Conservation (phyloP, 495 filamentous ascomycete genomes). For the Arthonia radiata region DNA sequence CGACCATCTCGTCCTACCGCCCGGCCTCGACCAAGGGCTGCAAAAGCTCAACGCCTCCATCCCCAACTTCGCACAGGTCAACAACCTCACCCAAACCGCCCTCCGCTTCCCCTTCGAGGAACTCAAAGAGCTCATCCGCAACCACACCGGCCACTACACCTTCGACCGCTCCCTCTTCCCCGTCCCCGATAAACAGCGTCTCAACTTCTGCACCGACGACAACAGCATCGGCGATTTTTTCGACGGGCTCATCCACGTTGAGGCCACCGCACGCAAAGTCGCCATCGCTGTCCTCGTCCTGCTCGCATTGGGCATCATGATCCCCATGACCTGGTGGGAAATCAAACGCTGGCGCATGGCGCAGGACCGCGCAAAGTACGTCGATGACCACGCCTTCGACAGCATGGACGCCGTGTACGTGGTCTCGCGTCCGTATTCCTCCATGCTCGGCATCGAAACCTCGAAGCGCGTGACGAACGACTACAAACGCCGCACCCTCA, state of each 20-base stretch:
- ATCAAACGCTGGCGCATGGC: constrained; percentile 52
- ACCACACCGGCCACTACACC: constrained; percentile 36
- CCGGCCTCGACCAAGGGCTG: constrained; percentile 34
- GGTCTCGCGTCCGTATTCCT: constrained; percentile 50
- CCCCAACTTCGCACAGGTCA: constrained; percentile 58
- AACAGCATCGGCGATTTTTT: constrained; percentile 75
- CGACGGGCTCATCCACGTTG: constrained; percentile 33
- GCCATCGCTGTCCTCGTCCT: constrained; percentile 49
- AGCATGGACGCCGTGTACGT: constrained; percentile 80
- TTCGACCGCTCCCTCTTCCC: constrained; percentile 61
- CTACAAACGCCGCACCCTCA: constrained; percentile 39
- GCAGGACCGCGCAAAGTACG: constrained; percentile 38
- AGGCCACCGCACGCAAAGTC: constrained; percentile 36
- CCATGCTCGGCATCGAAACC: constrained; percentile 42
- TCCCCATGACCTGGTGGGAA: constrained; percentile 60
- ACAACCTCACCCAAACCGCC: constrained; percentile 46
- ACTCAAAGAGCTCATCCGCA: constrained; percentile 42
- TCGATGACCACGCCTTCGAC: constrained; percentile 41
- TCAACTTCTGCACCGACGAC: constrained; percentile 76
- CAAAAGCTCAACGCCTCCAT: constrained; percentile 46
- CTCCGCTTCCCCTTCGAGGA: constrained; percentile 57
- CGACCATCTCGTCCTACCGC: constrained; percentile 42
- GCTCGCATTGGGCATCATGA: constrained; percentile 41
- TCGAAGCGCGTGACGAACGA: constrained; percentile 37
- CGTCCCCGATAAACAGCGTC: constrained; percentile 49